These are phyloP conservation scores for Populus alba DNA, from an alignment of 345 rosid genomes.

Conservation along the genomic window DNA sequence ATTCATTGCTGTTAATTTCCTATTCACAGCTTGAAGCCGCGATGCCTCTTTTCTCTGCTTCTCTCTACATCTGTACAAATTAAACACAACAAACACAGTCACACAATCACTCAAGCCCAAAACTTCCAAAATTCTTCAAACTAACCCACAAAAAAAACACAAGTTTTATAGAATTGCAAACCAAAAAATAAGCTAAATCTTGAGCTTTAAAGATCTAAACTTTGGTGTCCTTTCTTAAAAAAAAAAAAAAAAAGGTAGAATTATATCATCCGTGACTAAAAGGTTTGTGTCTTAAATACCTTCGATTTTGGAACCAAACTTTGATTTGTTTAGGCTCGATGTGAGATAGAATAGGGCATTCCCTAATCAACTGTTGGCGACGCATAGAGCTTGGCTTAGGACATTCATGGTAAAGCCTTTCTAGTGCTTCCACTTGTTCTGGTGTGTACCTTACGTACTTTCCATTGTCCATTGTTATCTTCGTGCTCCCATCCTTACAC, in stretches of 20 bases:
- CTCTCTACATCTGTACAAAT: conserved; percentile 74
- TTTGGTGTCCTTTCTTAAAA: background rate
- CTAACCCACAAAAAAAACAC: background rate
- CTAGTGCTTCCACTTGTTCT: conserved; percentile 99
- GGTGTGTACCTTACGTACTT: conserved; percentile 98
- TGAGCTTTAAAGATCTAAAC: background rate
- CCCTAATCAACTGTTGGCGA: conserved; percentile 95
- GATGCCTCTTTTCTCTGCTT: conserved; percentile 98
- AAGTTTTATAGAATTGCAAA: background rate
- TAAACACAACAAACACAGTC: background rate
- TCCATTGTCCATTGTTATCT: conserved; percentile 69
- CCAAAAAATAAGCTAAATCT: background rate
- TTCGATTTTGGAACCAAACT: conserved; percentile 99
- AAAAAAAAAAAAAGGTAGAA: background rate
- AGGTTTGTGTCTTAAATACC: conserved; percentile 35
- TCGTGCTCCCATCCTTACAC: conserved; percentile 62
- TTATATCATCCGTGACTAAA: background rate
- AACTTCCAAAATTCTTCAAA: conserved; percentile 3
- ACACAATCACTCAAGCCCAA: background rate
- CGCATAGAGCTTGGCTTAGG: conserved; percentile 98
- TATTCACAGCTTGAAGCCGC: conserved; percentile 92
- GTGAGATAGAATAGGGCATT: conserved; percentile 97
- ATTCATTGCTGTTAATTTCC: conserved; percentile 95
- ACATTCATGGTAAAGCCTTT: conserved; percentile 98
- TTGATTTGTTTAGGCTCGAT: conserved; percentile 99